phyloP scores from a whole-genome alignment of 2,329 filamentous ascomycete genomes.

The Fusarium sp. region DNA sequence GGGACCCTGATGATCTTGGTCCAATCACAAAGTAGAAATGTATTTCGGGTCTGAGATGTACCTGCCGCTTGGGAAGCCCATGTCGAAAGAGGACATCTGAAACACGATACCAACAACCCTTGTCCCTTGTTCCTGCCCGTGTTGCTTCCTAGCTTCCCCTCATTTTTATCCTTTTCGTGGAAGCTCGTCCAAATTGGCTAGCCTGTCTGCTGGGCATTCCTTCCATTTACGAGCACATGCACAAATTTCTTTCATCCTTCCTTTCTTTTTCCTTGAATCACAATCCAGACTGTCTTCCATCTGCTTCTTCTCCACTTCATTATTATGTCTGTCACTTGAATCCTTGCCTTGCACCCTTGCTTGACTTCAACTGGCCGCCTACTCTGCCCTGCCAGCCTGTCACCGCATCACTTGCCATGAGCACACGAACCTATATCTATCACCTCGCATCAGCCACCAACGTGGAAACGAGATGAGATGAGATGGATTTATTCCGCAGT shows the following conservation, averaged over 20 bases:
- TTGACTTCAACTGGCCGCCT: not conserved
- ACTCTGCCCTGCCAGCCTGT: not conserved
- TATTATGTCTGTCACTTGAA: slow-evolving; percentile 4
- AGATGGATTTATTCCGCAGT: slow-evolving; percentile 4
- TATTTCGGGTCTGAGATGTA: slow-evolving; percentile 30
- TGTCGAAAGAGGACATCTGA: slow-evolving; percentile 36
- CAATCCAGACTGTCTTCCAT: not conserved
- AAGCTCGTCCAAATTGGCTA: slow-evolving; percentile 17
- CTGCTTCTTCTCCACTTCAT: slow-evolving; percentile 10
- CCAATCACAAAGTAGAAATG: slow-evolving; percentile 21
- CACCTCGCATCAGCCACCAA: slow-evolving; percentile 21
- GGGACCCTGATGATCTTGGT: slow-evolving; percentile 2
- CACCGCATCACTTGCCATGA: not conserved
- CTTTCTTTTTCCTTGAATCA: slow-evolving; percentile 14
- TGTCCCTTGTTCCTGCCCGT: slow-evolving; percentile 5
- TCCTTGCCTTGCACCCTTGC: slow-evolving; percentile 8
- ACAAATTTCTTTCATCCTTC: not conserved
- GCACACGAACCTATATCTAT: slow-evolving; percentile 7
- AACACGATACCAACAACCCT: slow-evolving; percentile 17
- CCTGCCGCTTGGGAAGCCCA: slow-evolving; percentile 32
- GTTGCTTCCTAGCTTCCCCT: slow-evolving; percentile 16
- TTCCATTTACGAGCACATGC: not conserved
- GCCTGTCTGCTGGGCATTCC: not conserved
- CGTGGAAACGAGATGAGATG: slow-evolving; percentile 1
- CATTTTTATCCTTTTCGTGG: slow-evolving; percentile 15